Percentiles rank a stretch among this genome's conserved stretches.
Conservation (phyloP, 352 stramenopile genomes). For the Globisporangium okanoganense region DNA sequence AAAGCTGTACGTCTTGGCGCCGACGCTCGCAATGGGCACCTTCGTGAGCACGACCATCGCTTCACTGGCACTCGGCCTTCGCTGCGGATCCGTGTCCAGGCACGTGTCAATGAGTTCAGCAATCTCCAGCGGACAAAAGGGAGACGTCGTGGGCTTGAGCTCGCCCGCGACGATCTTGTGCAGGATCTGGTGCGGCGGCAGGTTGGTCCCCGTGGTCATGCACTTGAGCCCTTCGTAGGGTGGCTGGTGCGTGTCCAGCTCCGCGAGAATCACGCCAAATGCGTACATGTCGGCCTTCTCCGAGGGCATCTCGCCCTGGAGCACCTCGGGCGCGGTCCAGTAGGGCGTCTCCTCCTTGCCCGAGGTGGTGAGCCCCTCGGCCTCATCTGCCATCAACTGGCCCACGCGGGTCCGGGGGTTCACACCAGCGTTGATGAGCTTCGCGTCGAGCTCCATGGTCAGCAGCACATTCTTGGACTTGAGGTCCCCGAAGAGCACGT, state of each 20-base stretch:
- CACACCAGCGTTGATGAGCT: conserved; percentile 33
- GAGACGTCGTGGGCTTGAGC: conserved; percentile 25
- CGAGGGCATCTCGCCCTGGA: conserved; percentile 38
- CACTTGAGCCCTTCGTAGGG: conserved; percentile 25
- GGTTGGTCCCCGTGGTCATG: conserved; percentile 4
- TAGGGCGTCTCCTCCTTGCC: conserved; percentile 24
- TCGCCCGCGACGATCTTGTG: conserved; percentile 26
- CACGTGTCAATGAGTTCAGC: conserved; percentile 24
- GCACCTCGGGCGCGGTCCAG: conserved; percentile 75
- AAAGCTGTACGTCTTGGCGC: conserved; percentile 29
- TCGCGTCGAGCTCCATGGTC: conserved; percentile 26
- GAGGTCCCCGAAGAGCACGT: conserved; percentile 48
- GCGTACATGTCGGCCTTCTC: conserved; percentile 72
- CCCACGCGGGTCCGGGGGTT: no score
- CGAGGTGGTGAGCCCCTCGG: conserved; percentile 8
- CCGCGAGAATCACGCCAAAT: conserved; percentile 55
- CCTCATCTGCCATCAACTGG: conserved; percentile 9
- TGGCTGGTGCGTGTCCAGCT: conserved; percentile 45
- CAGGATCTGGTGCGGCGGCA: conserved; percentile 27
- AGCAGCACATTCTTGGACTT: conserved; percentile 53
- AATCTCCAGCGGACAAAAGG: conserved; percentile 29
- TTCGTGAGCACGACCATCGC: conserved; percentile 20
- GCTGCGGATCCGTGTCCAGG: conserved; percentile 23
- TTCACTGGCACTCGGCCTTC: conserved; percentile 21
- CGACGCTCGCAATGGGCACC: conserved; percentile 14